phyloP scores from a whole-genome alignment of 2,329 filamentous ascomycete genomes.

The Cephalotrichum gorgonifer region DNA sequence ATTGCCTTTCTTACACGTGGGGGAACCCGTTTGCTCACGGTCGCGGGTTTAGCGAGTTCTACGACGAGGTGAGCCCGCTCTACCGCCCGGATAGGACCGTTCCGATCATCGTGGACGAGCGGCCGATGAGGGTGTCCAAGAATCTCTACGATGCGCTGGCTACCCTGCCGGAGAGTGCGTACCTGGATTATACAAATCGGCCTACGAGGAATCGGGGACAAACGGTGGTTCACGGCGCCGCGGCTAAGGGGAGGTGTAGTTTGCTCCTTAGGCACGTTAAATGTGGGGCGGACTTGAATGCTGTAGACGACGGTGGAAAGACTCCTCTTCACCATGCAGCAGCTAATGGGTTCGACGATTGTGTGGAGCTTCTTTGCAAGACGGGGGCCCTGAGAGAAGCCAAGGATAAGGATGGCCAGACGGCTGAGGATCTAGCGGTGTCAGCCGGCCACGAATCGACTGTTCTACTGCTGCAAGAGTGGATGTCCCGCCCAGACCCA shows the following conservation, averaged over 20 bases:
- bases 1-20: constrained; percentile 16
- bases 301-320: constrained; percentile 7
- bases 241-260: not conserved
- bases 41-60: not conserved
- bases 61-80: not conserved
- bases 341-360: constrained; percentile 5
- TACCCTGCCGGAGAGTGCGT: constrained; percentile 7
- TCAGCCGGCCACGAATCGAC: constrained; percentile 7
- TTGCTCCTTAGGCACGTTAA: not conserved
- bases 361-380: constrained; percentile 8
- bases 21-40: constrained; percentile 8
- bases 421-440: not conserved
- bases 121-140: constrained; percentile 11
- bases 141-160: constrained; percentile 17
- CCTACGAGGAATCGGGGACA: constrained; percentile 1
- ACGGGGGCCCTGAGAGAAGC: constrained; percentile 5
- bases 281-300: not conserved
- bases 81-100: not conserved
- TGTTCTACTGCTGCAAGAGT: constrained; percentile 7
- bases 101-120: constrained; percentile 12
- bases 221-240: not conserved
- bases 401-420: constrained; percentile 8
- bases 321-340: constrained; percentile 12
- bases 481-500: constrained; percentile 5
- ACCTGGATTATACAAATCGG: constrained; percentile 7